phyloP scores from a whole-genome alignment of 2,329 filamentous ascomycete genomes.

The Ceratocystis lukuohia region DNA sequence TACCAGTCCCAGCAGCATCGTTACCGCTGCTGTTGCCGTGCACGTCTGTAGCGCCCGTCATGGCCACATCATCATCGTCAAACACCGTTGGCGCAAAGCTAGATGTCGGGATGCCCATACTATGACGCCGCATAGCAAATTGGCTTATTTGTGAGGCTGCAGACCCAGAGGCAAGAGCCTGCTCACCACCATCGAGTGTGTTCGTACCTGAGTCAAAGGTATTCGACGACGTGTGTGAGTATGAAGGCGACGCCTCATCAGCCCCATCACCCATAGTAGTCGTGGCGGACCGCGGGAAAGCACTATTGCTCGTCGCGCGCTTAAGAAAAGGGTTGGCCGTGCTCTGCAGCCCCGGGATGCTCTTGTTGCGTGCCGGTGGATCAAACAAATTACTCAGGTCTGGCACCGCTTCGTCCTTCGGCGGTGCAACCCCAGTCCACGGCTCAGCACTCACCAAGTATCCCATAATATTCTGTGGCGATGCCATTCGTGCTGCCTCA shows the following conservation, averaged over 20 bases:
- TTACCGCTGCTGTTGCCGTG: neutral
- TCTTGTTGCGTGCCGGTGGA: conserved; percentile 6
- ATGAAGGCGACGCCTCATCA: neutral
- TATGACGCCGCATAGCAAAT: neutral
- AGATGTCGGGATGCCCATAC: neutral
- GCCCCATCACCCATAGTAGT: neutral
- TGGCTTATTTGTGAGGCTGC: neutral
- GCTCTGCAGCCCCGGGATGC: neutral
- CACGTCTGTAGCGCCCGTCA: conserved; percentile 1
- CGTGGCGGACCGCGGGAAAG: conserved; percentile 6
- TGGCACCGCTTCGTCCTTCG: conserved; percentile 49
- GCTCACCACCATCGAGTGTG: conserved; percentile 30
- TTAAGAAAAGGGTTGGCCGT: conserved; percentile 12
- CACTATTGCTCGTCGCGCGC: conserved; percentile 1
- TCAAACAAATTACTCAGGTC: conserved; percentile 29
- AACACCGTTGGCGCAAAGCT: neutral
- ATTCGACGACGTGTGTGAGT: conserved; percentile 8
- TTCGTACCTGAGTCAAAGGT: conserved; percentile 32
- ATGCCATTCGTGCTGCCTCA: conserved; percentile 54
- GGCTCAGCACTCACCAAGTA: conserved; percentile 57
- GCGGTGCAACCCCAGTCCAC: conserved; percentile 51
- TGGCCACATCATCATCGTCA: conserved; percentile 22
- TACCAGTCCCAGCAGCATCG: neutral
- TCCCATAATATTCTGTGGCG: conserved; percentile 58
- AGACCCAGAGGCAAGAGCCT: neutral